phyloP scores from a whole-genome alignment of 495 filamentous ascomycete genomes.

The Aspergillus olivimuriae region DNA sequence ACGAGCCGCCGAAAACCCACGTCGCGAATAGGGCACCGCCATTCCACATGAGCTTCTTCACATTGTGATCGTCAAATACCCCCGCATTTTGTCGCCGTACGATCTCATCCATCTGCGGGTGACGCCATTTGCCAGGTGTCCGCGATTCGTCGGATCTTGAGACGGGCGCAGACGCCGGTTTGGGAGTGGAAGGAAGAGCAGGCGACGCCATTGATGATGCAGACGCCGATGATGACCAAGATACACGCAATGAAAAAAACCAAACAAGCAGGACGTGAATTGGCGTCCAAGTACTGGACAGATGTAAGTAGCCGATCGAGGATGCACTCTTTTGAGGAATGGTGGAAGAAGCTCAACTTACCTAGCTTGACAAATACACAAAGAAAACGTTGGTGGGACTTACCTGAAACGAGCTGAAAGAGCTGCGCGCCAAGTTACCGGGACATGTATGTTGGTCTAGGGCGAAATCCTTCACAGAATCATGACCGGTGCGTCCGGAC shows the following conservation, averaged over 20 bases:
- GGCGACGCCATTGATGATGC: conserved; percentile 28
- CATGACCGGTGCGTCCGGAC: no score
- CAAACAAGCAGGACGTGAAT: background rate
- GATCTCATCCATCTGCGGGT: conserved; percentile 77
- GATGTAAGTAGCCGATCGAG: no score
- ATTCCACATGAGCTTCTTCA: conserved; percentile 62
- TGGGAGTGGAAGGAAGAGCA: conserved; percentile 55
- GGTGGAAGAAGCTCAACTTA: no score
- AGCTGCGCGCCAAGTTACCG: conserved; percentile 1
- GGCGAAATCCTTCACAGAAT: background rate
- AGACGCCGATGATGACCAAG: background rate
- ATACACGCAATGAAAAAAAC: background rate
- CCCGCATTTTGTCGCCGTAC: conserved; percentile 63
- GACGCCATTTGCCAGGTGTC: conserved; percentile 77
- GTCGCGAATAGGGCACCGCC: conserved; percentile 45
- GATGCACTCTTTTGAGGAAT: no score
- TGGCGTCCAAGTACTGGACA: no score
- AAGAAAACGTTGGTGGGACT: conserved; percentile 7
- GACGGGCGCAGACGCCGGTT: conserved; percentile 43
- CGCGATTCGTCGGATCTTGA: conserved; percentile 43
- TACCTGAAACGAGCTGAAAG: conserved; percentile 8
- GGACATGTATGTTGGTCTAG: conserved; percentile 3
- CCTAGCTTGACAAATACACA: conserved; percentile 16
- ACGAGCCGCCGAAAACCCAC: conserved; percentile 28
- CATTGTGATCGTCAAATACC: conserved; percentile 65